phyloP scores from a whole-genome alignment of 345 rosid genomes.

The Citrus medica region DNA sequence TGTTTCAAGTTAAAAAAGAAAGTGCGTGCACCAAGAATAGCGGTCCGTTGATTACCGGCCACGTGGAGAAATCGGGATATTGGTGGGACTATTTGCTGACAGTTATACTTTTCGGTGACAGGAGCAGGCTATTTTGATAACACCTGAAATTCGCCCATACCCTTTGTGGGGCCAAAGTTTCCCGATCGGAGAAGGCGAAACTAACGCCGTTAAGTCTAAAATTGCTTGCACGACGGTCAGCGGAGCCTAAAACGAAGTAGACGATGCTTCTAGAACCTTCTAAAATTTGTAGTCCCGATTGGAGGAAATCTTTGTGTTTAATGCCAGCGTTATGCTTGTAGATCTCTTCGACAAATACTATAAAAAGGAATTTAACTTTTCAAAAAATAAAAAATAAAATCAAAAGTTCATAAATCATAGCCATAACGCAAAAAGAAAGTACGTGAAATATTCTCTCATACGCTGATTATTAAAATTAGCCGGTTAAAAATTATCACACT shows the following conservation, averaged over 20 bases:
- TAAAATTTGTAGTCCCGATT: no score
- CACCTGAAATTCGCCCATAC: slow-evolving; percentile 7
- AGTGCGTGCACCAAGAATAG: not conserved
- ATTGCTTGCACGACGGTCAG: no score
- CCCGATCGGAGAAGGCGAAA: not conserved
- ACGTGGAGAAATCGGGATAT: not conserved
- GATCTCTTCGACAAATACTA: no score
- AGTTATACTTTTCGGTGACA: slow-evolving; percentile 10
- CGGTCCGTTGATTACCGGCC: not conserved
- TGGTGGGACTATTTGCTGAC: not conserved
- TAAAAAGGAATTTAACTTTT: no score
- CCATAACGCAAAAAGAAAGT: no score
- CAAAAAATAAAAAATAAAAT: no score
- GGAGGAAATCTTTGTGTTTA: no score
- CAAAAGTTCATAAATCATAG: no score
- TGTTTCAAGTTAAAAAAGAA: not conserved
- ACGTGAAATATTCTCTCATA: no score
- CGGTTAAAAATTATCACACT: no score
- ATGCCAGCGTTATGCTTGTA: not conserved
- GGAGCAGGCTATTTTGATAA: slow-evolving; percentile 22
- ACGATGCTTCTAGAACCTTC: not conserved
- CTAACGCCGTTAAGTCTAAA: not conserved
- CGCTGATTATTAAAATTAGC: no score
- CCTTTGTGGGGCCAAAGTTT: not conserved
- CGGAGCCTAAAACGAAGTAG: not conserved